Evolutionary conservation across 805 yeast genomes (phyloP), one percentile per base, ranked within the genome.

Genomic region (Maudiozyma serrabonitensis): DNA sequence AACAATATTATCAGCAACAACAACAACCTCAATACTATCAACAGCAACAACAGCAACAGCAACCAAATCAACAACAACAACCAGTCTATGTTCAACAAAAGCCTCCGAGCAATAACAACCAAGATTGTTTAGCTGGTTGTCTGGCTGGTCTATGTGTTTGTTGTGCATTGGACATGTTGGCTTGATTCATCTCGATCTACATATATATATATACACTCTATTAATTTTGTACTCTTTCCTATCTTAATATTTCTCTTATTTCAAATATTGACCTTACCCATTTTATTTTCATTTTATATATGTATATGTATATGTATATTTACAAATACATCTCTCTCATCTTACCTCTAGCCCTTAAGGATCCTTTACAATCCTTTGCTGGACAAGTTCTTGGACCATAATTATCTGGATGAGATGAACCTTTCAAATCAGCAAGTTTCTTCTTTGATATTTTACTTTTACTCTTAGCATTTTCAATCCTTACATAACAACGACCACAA

Each of bases 401-500:
- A 43, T 69, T 63, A 41, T 66, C 69, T 1, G 76, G 75, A 55
- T 73, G 70, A 1, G 64, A 64, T 47, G 67, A 64, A 45, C 65
- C 74, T 57, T 52, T 61, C 12, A 50, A 52, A 7, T 51, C 49
- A 2, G 53, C 52, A 41, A 59, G 54, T 39, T 54, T 56, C 49
- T 54, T 61, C 53, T 60, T 67, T 2, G 61, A 51, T 18, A 47
- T 45, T 43, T 55, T 56, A 35, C 52, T 51, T 8, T 53, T 53
- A 0, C 55, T 56, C 50, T 63, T 60, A 4, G 71, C 58, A 56
- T 75, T 73, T 16, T 75, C 75, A n/a, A 84, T 79, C 56, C 80
- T 76, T 54, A 78, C 78, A 21, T 84, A 84, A 67, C 96, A 88
- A 41, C 91, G 67, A 1, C 96, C 96, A 65, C 96, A 88, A 62